These are phyloP conservation scores for Paecilomyces fulvus DNA, from an alignment of 2,329 filamentous ascomycete genomes.

Conservation along the genomic window DNA sequence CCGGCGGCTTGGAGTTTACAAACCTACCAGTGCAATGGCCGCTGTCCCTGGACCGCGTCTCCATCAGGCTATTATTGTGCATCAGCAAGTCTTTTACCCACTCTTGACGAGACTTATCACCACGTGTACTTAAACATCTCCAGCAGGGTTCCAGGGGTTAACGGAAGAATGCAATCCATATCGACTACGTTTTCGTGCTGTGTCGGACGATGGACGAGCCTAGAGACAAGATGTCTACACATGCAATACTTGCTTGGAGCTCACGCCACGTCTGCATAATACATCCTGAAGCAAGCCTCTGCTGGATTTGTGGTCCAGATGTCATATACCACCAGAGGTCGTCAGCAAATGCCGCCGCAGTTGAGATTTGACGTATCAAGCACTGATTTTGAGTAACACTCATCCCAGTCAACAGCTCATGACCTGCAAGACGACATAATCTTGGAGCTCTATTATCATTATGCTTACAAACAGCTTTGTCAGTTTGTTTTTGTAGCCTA, in stretches of 20 bases:
- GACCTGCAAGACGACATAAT: background rate
- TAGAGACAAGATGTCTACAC: background rate
- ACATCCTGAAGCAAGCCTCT: background rate
- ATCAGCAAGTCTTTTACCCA: background rate
- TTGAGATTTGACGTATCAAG: background rate
- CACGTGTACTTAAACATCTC: background rate
- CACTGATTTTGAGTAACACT: background rate
- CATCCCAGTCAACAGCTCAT: background rate
- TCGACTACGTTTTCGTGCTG: background rate
- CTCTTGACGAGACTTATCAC: background rate
- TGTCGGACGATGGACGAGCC: background rate
- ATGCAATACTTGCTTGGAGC: background rate
- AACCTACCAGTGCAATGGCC: background rate
- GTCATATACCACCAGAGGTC: background rate
- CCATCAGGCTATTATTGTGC: background rate
- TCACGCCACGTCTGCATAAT: background rate
- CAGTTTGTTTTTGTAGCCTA: background rate
- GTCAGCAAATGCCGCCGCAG: background rate
- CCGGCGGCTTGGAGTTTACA: background rate
- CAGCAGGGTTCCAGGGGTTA: background rate
- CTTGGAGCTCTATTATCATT: background rate
- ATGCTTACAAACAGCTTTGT: background rate
- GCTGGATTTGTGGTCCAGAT: background rate
- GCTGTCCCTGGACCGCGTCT: background rate
- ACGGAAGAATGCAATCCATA: background rate